Evolutionary conservation across 73 alveolate genomes (phyloP).

Genomic region (Effrenium voratum): DNA sequence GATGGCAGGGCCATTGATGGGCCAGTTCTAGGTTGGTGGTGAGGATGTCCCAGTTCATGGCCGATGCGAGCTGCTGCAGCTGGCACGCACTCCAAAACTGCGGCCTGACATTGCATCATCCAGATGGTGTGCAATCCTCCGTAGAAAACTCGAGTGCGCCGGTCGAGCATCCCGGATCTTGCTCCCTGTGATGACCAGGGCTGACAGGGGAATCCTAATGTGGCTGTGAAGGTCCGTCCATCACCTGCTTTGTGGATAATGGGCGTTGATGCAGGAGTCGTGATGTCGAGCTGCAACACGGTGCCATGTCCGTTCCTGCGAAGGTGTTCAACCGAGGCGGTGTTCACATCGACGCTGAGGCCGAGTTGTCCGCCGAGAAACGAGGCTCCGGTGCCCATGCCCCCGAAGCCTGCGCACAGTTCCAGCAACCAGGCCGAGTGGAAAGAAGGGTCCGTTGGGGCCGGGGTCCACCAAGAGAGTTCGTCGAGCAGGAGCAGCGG

Average conservation of each 20-base stretch:
- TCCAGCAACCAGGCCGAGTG: too few relatives aligned
- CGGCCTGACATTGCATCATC: background rate
- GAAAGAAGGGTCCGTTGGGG: too few relatives aligned
- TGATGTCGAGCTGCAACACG: background rate
- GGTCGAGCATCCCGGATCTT: background rate
- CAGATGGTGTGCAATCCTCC: background rate
- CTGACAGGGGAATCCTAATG: constrained; percentile 5
- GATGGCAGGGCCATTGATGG: background rate
- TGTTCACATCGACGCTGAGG: background rate
- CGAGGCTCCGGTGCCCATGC: background rate
- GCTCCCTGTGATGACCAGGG: background rate
- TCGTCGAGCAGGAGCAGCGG: too few relatives aligned
- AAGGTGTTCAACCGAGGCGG: background rate
- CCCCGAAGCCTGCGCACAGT: background rate
- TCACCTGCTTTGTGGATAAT: background rate
- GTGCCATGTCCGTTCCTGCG: background rate
- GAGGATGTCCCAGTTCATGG: background rate
- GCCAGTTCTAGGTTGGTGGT: background rate
- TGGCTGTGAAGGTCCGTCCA: background rate
- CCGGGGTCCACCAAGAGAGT: too few relatives aligned
- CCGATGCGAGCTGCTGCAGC: background rate
- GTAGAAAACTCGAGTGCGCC: background rate
- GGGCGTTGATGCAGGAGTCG: background rate
- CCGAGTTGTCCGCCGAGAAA: background rate
- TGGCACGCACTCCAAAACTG: background rate